These are phyloP conservation scores for Diaporthe velutina DNA, from an alignment of 2,329 filamentous ascomycete genomes.

Conservation along the genomic window DNA sequence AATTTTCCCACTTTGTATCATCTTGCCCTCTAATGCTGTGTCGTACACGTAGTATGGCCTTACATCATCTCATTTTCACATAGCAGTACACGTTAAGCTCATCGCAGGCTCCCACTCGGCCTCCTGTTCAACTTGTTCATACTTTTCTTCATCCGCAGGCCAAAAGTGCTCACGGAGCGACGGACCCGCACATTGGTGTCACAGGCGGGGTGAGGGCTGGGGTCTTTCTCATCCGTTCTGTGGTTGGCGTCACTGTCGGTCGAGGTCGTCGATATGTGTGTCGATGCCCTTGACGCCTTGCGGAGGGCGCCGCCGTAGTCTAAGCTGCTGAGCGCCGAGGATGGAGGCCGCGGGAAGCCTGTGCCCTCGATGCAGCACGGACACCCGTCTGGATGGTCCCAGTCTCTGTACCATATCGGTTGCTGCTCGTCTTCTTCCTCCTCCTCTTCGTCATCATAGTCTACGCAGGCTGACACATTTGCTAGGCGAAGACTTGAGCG, in stretches of 20 bases:
- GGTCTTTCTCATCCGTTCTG: not conserved
- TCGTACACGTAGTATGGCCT: not conserved
- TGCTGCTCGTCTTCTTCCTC: not conserved
- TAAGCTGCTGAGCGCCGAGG: not conserved
- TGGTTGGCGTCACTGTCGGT: not conserved
- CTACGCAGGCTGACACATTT: not conserved
- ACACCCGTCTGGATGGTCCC: not conserved
- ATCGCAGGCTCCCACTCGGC: not conserved
- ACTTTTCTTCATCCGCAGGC: slow-evolving; percentile 29
- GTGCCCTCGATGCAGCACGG: slow-evolving; percentile 28
- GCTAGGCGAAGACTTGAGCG: slow-evolving; percentile 23
- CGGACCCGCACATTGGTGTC: not conserved
- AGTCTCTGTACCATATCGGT: slow-evolving; percentile 14
- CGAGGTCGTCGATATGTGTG: not conserved
- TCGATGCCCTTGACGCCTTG: slow-evolving; percentile 8
- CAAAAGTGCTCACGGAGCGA: slow-evolving; percentile 4
- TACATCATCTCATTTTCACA: not conserved
- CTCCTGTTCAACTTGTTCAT: slow-evolving; percentile 17
- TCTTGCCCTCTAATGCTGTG: not conserved
- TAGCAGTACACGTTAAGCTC: not conserved
- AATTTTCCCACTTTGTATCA: not conserved
- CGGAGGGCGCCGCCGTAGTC: not conserved
- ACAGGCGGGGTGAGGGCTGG: not conserved
- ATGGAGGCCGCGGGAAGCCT: slow-evolving; percentile 7
- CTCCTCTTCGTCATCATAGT: not conserved